A percentile compares a stretch with the other conserved stretches of the same genome.
phyloP scores from a whole-genome alignment of 1,139 yeast genomes.

The Lodderomyces theae region DNA sequence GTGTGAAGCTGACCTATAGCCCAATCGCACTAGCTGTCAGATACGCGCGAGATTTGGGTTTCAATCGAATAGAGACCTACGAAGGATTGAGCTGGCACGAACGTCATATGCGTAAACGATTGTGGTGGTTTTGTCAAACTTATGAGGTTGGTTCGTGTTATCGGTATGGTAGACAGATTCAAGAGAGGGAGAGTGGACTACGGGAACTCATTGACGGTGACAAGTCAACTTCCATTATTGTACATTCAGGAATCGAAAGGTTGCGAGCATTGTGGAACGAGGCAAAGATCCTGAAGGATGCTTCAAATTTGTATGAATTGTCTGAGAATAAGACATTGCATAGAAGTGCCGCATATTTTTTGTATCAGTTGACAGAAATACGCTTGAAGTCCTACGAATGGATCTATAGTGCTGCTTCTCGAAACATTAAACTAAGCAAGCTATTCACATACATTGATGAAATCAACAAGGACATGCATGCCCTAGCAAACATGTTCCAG shows the following conservation, averaged over 20 bases:
- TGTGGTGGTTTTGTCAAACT: conserved; percentile 59
- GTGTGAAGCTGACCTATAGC: conserved; percentile 42
- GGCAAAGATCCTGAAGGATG: conserved; percentile 4
- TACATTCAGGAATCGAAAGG: conserved; percentile 9
- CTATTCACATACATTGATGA: conserved; percentile 16
- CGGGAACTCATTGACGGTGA: conserved; percentile 23
- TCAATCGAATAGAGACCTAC: conserved; percentile 58
- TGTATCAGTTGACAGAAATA: conserved; percentile 23
- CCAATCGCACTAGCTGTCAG: conserved; percentile 54
- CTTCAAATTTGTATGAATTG: conserved; percentile 6
- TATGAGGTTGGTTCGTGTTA: conserved; percentile 53
- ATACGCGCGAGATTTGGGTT: conserved; percentile 61
- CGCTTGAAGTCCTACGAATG: conserved; percentile 26
- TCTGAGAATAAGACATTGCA: conserved; percentile 10
- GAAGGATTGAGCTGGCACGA: conserved; percentile 38
- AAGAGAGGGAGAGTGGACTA: conserved; percentile 49
- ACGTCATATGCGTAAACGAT: conserved; percentile 31
- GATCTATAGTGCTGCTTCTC: conserved; percentile 26
- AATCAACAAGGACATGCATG: conserved; percentile 21
- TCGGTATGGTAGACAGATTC: conserved; percentile 58
- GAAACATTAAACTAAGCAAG: conserved; percentile 15
- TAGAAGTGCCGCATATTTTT: conserved; percentile 13
- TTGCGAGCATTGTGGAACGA: conserved; percentile 6
- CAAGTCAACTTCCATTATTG: conserved; percentile 5
- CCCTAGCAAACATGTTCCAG: conserved; percentile 13